Evolutionary conservation across 441 rosid species (phyloP).

Genomic region (Erodium trifolium): DNA sequence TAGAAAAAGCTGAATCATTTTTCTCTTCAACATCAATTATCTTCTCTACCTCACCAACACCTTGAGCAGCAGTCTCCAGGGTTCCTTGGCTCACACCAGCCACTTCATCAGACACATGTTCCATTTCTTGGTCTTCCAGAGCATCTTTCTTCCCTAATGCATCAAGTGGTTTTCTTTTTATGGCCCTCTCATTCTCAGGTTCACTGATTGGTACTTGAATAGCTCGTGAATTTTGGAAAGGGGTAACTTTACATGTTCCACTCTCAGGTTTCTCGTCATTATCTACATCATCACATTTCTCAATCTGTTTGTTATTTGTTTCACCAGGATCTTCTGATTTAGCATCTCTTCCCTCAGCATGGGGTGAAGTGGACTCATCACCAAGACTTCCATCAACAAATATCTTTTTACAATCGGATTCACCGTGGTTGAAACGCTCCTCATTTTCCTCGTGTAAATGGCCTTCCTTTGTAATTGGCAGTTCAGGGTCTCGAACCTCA

Average conservation of each 20-base stretch:
- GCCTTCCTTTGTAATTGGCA: slow-evolving; percentile 20
- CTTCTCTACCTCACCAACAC: slow-evolving; percentile 26
- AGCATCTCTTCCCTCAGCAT: slow-evolving; percentile 26
- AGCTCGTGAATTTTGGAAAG: slow-evolving; percentile 24
- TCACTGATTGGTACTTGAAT: slow-evolving; percentile 24
- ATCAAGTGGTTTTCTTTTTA: slow-evolving; percentile 23
- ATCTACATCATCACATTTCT: slow-evolving; percentile 20
- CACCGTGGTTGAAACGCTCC: slow-evolving; percentile 19
- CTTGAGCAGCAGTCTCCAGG: slow-evolving; percentile 25
- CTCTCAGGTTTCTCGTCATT: slow-evolving; percentile 18
- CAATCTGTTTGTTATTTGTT: slow-evolving; percentile 18
- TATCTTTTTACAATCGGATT: slow-evolving; percentile 22
- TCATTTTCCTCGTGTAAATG: slow-evolving; percentile 20
- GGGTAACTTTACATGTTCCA: slow-evolving; percentile 21
- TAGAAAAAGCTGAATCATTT: slow-evolving; percentile 29
- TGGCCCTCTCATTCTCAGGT: slow-evolving; percentile 22
- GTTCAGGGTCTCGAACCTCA: slow-evolving; percentile 45
- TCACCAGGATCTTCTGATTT: slow-evolving; percentile 26
- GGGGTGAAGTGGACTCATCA: slow-evolving; percentile 23
- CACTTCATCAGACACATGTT: slow-evolving; percentile 28
- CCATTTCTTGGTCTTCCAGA: slow-evolving; percentile 22
- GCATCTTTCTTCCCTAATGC: slow-evolving; percentile 26
- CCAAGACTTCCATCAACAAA: not conserved
- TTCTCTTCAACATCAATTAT: slow-evolving; percentile 29
- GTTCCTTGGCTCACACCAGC: slow-evolving; percentile 30